Conservation (phyloP, 176 grass and related monocot genomes). For the Puccinellia tenuiflora region DNA sequence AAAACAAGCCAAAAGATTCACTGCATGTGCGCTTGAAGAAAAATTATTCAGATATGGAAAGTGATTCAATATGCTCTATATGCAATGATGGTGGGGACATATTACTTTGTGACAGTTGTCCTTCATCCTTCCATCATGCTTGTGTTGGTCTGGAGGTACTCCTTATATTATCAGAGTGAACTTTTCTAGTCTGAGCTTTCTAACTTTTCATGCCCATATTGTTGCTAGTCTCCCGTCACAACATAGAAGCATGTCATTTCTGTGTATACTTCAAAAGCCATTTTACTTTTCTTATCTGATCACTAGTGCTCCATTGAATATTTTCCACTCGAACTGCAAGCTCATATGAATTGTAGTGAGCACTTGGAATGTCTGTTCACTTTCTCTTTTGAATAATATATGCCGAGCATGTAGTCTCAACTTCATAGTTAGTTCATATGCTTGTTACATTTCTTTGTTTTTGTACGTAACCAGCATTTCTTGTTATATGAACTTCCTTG, state of each 20-base stretch:
- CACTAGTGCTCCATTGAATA: neutral
- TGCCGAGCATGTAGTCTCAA: neutral
- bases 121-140: conserved; percentile 59
- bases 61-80: conserved; percentile 62
- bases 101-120: conserved; percentile 64
- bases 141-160: conserved; percentile 72
- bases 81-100: conserved; percentile 60
- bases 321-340: neutral
- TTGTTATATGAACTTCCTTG: conserved; percentile 27
- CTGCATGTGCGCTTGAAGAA: conserved; percentile 39
- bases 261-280: neutral
- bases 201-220: neutral
- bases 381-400: neutral
- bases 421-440: neutral
- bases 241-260: conserved; percentile 10
- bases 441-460: neutral
- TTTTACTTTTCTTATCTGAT: conserved; percentile 10
- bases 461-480: neutral
- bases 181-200: conserved; percentile 1
- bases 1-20: conserved; percentile 24
- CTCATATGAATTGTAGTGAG: neutral
- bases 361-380: conserved; percentile 14
- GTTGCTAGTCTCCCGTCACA: neutral
- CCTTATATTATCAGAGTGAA: neutral
- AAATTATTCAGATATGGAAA: conserved; percentile 39